Evolutionary conservation across 2,329 filamentous ascomycete genomes (phyloP), one percentile per base, ranked within the genome.

Genomic region (Thielaviopsis ethacetica): DNA sequence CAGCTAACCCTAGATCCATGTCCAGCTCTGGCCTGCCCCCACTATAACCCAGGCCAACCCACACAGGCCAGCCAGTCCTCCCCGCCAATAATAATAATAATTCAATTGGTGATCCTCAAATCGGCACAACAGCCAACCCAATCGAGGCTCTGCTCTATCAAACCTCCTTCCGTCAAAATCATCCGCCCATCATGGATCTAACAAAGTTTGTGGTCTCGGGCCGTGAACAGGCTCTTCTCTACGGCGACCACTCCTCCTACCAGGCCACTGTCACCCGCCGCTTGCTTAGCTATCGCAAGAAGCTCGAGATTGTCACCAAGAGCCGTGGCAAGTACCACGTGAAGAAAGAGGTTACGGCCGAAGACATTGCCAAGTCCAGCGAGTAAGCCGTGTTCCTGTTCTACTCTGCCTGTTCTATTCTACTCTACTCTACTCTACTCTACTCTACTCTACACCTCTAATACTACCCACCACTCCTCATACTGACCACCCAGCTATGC

Each of bases 161-260:
- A 17, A 54, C 19, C 5, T 6, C 17, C 5, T 6, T 9, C 6
- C 12, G 17, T 19, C 27, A 19, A 50, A 6, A 19, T 7, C 15
- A 7, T 41, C 27, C 19, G 27, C 54, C 19, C 38, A 66, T 60
- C 62, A 96, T 97, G 91, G 88, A 96, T 64, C 88, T 97, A 71
- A 97, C 93, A 59, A 82, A 82, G 65, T 91, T 88, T 64, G 76
- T 97, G 65, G 80, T 90, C 67, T 82, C 83, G 57, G 84, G 86
- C 64, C 80, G 93, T 63, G 87, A 95, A 69, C 81, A 87, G 67
- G 88, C 88, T 44, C 84, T 96, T 56, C 80, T 95, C 30, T 84
- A 93, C 64, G 91, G 90, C 65, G 90, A 96, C 73, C 91, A 95
- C 73, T 82, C 82, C 67, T 85, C 85, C 60, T 97, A 97, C 71